phyloP scores from a whole-genome alignment of 306 rosid species.

The Vigna trinervia region DNA sequence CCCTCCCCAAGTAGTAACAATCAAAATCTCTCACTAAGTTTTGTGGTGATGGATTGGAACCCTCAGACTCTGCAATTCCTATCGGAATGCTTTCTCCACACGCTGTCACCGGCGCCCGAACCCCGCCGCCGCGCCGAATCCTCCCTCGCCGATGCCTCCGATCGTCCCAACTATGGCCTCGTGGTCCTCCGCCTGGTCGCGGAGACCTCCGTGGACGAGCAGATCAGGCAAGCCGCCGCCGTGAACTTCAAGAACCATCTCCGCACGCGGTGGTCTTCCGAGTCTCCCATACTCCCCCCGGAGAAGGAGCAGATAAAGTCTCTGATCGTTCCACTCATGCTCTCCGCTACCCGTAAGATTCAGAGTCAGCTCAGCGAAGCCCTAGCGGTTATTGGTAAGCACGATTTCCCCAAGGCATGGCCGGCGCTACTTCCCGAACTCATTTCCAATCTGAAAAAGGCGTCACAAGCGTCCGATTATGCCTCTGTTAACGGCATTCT shows the following conservation, averaged over 20 bases:
- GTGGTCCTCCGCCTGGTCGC: slow-evolving; percentile 93
- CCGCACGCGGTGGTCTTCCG: slow-evolving; percentile 71
- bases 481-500: slow-evolving; percentile 86
- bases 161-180: slow-evolving; percentile 76
- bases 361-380: slow-evolving; percentile 96
- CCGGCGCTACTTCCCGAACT: slow-evolving; percentile 87
- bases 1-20: no score
- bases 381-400: slow-evolving; percentile 79
- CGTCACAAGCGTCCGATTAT: slow-evolving; percentile 67
- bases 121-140: slow-evolving; percentile 92
- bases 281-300: slow-evolving; percentile 53
- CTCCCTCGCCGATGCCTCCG: slow-evolving; percentile 69
- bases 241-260: slow-evolving; percentile 94
- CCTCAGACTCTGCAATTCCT: slow-evolving; percentile 79
- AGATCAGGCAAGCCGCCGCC: slow-evolving; percentile 89
- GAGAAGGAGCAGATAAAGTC: slow-evolving; percentile 92
- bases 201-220: slow-evolving; percentile 75
- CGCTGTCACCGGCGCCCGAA: slow-evolving; percentile 81
- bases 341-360: slow-evolving; percentile 66
- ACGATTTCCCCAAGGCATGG: slow-evolving; percentile 90
- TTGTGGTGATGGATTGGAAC: slow-evolving; percentile 77
- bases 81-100: slow-evolving; percentile 81
- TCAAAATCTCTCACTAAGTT: neutral
- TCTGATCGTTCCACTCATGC: slow-evolving; percentile 91
- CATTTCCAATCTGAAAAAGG: slow-evolving; percentile 61